phyloP scores from a whole-genome alignment of 257 asterid genomes.

The Anisodus tanguticus region DNA sequence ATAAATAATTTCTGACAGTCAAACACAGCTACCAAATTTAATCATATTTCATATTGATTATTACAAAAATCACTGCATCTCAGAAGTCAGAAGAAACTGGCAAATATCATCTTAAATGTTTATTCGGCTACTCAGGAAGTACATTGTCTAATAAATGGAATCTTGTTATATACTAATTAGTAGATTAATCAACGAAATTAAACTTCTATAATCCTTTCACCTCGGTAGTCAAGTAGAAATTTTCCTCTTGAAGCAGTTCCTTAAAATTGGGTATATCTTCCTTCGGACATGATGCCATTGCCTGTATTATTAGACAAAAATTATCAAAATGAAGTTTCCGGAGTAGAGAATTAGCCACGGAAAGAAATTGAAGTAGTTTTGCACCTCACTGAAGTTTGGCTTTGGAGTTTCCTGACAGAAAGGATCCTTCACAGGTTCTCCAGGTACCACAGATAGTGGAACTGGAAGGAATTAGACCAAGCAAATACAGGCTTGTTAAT shows the following conservation, averaged over 20 bases:
- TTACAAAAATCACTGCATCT: background rate
- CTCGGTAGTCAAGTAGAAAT: constrained; percentile 85
- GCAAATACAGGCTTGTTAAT: background rate
- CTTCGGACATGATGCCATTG: constrained; percentile 64
- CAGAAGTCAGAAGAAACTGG: background rate
- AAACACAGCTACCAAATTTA: background rate
- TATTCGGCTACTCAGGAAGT: background rate
- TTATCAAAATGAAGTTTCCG: background rate
- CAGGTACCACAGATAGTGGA: constrained; percentile 67
- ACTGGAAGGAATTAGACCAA: constrained; percentile 44
- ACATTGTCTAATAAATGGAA: background rate
- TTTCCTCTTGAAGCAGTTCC: constrained; percentile 79
- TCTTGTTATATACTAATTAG: background rate
- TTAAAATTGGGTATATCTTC: constrained; percentile 68
- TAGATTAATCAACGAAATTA: background rate
- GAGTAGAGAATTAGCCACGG: background rate
- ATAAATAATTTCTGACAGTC: background rate
- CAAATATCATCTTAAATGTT: background rate
- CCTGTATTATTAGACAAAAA: constrained; percentile 23
- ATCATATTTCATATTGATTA: background rate
- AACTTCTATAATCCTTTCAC: constrained; percentile 36
- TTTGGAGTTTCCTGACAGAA: constrained; percentile 71
- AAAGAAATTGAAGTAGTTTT: background rate
- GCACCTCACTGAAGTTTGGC: constrained; percentile 76
- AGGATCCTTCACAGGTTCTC: constrained; percentile 70